Evolutionary conservation across 352 stramenopile species (phyloP), one percentile per base, ranked within the genome.

Genomic region (Phytophthora brassicae): DNA sequence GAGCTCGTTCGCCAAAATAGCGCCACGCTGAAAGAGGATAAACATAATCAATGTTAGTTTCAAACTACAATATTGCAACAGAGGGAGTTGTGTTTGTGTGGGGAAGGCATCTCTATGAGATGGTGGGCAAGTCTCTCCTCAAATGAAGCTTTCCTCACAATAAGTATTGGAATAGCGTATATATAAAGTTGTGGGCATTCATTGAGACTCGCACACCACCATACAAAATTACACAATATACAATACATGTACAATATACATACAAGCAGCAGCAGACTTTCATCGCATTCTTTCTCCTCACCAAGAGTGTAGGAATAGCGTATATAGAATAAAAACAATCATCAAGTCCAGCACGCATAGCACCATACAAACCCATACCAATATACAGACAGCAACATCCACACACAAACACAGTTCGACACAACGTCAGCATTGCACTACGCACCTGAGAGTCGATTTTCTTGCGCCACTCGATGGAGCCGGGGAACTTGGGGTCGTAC

Each of bases 1-100:
- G 46, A 99, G 82, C 78, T 99, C 97, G 54, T 96, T 98, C 4
- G 96, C 96, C 24, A 99, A 74, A 22, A 99, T 96, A 38, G 96
- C 94, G 74, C 97, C 97, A 58, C 93, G 86, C 84, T 99, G 79
- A 70, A 33, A 39, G 60, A 49, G 24, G 13, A n/a, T n/a, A n/a
- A n/a, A n/a, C n/a, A n/a, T n/a, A n/a, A n/a, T n/a, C n/a, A n/a
- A n/a, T n/a, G n/a, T n/a, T n/a, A n/a, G n/a, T n/a, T n/a, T n/a
- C n/a, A n/a, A n/a, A n/a, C n/a, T 45, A 19, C 3, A 49, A 56
- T 39, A 6, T 23, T 51, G 44, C 14, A 31, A 38, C 24, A 47
- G n/a, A n/a, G 45, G 38, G 13, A 56, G 44, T 14, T 28, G 57
- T 16, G 46, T 23, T 52, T 19, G 54, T 22, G 45, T 28, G 13